phyloP scores from a whole-genome alignment of 495 filamentous ascomycete genomes.

The Penicillium robsamsonii region DNA sequence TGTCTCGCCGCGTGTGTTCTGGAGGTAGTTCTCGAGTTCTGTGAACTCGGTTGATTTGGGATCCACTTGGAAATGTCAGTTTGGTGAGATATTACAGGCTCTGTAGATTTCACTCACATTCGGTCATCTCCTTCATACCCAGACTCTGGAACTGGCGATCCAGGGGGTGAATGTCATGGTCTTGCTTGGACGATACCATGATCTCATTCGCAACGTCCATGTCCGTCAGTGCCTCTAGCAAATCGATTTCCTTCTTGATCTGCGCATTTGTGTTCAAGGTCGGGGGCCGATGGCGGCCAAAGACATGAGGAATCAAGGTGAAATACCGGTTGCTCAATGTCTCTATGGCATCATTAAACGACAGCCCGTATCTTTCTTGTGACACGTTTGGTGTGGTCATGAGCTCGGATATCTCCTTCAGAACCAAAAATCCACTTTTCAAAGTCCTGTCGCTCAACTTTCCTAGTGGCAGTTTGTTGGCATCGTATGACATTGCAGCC shows the following conservation, averaged over 20 bases:
- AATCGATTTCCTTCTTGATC: conserved; percentile 70
- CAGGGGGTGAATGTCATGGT: conserved; percentile 56
- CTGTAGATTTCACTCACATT: conserved; percentile 5
- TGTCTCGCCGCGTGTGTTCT: conserved; percentile 58
- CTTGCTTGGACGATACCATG: conserved; percentile 60
- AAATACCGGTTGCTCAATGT: conserved; percentile 72
- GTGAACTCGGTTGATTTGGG: conserved; percentile 57
- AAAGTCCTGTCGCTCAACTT: conserved; percentile 79
- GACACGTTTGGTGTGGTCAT: conserved; percentile 51
- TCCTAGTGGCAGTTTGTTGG: conserved; percentile 74
- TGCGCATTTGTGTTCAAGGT: conserved; percentile 51
- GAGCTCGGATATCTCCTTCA: conserved; percentile 71
- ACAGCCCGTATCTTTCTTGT: conserved; percentile 42
- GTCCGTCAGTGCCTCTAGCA: conserved; percentile 73
- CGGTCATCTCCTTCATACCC: conserved; percentile 68
- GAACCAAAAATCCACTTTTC: conserved; percentile 61
- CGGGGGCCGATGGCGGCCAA: conserved; percentile 70
- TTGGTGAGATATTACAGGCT: not conserved
- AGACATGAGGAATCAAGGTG: conserved; percentile 76
- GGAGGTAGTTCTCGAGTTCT: conserved; percentile 63
- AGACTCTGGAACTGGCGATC: conserved; percentile 71
- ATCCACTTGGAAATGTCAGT: conserved; percentile 43
- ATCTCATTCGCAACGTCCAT: conserved; percentile 81
- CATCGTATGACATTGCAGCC: conserved; percentile 70
- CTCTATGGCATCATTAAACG: conserved; percentile 45